Percentiles rank a stretch among this genome's conserved stretches.
phyloP scores from a whole-genome alignment of 2,329 filamentous ascomycete genomes.

The Aspergillus tubingensis region DNA sequence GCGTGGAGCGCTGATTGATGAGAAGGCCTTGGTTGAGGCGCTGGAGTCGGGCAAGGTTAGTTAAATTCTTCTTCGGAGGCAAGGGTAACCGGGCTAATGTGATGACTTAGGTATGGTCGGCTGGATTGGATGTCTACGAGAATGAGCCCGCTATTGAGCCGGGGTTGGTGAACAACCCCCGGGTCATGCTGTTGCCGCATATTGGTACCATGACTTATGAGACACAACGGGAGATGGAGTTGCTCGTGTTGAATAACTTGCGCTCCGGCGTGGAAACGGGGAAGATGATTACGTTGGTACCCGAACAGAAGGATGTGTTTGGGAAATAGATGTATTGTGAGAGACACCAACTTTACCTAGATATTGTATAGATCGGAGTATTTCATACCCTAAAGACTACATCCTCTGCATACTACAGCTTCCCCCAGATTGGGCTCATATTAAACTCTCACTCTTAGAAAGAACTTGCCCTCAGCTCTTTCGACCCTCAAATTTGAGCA shows the following conservation, averaged over 20 bases:
- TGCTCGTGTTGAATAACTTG: constrained; percentile 60
- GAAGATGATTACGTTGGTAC: constrained; percentile 60
- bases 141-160: constrained; percentile 50
- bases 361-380: not conserved
- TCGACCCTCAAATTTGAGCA: too few species aligned
- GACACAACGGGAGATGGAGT: constrained; percentile 64
- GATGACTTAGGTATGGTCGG: constrained; percentile 40
- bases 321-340: constrained; percentile 6
- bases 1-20: constrained; percentile 48
- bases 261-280: constrained; percentile 58
- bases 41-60: constrained; percentile 48
- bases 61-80: not conserved
- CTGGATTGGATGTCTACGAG: constrained; percentile 51
- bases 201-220: constrained; percentile 63
- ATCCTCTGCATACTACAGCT: too few species aligned
- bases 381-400: too few species aligned
- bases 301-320: constrained; percentile 56
- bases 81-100: not conserved
- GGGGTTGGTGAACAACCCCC: constrained; percentile 48
- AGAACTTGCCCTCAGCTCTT: too few species aligned
- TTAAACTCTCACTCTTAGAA: too few species aligned
- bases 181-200: constrained; percentile 59
- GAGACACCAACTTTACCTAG: not conserved
- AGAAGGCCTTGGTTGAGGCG: constrained; percentile 49
- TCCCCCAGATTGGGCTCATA: too few species aligned